phyloP scores from a whole-genome alignment of 352 stramenopile species.

The Lagenidium sp. region DNA sequence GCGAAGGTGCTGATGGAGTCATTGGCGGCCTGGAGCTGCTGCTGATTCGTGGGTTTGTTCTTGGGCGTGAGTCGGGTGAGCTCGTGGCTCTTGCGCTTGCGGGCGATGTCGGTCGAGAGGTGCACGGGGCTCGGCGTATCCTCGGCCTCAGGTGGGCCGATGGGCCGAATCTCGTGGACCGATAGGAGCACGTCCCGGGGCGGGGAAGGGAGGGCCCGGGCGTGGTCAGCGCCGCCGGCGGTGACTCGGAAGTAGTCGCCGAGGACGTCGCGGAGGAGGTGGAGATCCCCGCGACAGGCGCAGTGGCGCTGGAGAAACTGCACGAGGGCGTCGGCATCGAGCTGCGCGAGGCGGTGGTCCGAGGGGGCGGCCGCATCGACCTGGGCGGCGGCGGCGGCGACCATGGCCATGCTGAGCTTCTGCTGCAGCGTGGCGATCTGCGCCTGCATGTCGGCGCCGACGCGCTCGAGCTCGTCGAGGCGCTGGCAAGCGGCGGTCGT shows the following conservation, averaged over 20 bases:
- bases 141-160: not conserved
- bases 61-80: constrained; percentile 10
- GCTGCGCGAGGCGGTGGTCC: not conserved
- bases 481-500: constrained; percentile 16
- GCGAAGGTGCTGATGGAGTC: not conserved
- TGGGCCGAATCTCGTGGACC: constrained; percentile 8
- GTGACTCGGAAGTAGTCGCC: constrained; percentile 11
- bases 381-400: constrained; percentile 11
- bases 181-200: constrained; percentile 10
- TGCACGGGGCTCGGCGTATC: not conserved
- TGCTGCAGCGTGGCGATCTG: constrained; percentile 18
- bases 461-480: constrained; percentile 20
- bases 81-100: constrained; percentile 8
- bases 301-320: constrained; percentile 21
- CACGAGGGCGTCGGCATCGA: constrained; percentile 16
- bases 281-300: constrained; percentile 21
- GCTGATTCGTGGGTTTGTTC: not conserved
- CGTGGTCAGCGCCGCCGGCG: too few relatives aligned
- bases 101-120: constrained; percentile 2
- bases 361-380: constrained; percentile 4
- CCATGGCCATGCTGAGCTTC: constrained; percentile 14
- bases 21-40: not conserved
- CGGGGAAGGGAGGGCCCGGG: constrained; percentile 11
- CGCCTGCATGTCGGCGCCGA: constrained; percentile 12
- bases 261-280: constrained; percentile 12